These are phyloP conservation scores for Russula griseocarnosa DNA, from an alignment of 768 basidiomycete species.

Conservation along the genomic window DNA sequence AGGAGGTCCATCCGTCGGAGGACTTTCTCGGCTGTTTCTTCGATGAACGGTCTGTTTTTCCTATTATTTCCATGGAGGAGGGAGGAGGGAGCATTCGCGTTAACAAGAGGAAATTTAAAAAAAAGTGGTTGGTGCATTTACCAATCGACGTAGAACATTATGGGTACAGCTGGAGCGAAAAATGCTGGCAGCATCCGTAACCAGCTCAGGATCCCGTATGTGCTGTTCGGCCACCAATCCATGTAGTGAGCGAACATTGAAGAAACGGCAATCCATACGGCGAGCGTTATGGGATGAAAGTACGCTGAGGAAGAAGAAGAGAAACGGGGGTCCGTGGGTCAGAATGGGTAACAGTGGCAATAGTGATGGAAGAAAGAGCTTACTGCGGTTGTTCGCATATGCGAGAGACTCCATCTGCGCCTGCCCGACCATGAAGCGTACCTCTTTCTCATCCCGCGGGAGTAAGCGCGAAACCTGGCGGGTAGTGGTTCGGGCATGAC, in stretches of 20 bases:
- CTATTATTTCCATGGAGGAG: constrained; percentile 37
- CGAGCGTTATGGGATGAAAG: constrained; percentile 54
- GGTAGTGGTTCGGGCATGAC: constrained; percentile 25
- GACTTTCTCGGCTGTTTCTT: constrained; percentile 47
- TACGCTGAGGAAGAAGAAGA: constrained; percentile 40
- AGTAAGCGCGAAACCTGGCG: constrained; percentile 53
- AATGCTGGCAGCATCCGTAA: constrained; percentile 63
- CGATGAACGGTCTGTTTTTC: constrained; percentile 68
- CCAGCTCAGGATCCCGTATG: constrained; percentile 46
- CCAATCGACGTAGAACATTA: constrained; percentile 72
- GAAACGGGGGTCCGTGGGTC: not conserved
- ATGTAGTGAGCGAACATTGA: constrained; percentile 55
- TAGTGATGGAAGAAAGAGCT: constrained; percentile 16
- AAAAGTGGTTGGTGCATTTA: constrained; percentile 34
- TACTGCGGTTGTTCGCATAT: constrained; percentile 59
- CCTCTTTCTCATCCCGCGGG: constrained; percentile 52
- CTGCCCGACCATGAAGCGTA: constrained; percentile 63
- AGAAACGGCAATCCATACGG: constrained; percentile 59
- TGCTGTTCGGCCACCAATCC: constrained; percentile 61
- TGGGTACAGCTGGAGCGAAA: constrained; percentile 55
- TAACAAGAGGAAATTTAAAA: not conserved
- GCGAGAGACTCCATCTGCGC: constrained; percentile 64
- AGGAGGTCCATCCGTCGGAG: constrained; percentile 55
- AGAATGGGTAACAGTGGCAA: not conserved
- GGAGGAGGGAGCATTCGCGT: too few species aligned